These are phyloP conservation scores for Gonium pectorale DNA, from an alignment of 139 green algal species.

Conservation along the genomic window DNA sequence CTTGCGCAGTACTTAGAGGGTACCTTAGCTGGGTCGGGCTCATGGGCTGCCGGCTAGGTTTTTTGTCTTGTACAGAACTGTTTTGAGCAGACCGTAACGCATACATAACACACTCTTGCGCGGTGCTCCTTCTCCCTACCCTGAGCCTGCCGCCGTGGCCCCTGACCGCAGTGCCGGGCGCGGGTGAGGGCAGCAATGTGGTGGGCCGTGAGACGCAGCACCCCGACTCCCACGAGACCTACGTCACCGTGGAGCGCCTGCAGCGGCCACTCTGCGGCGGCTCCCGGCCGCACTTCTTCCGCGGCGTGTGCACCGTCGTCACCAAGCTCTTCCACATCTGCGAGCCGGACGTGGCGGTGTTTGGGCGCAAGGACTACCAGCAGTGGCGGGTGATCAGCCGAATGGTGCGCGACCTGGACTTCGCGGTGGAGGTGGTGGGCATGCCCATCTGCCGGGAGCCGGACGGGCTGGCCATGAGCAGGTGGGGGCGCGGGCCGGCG, in stretches of 20 bases:
- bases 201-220: conserved; percentile 64
- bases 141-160: too few relatives aligned
- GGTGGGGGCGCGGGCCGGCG: conserved; percentile 48
- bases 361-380: conserved; percentile 98
- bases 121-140: too few relatives aligned
- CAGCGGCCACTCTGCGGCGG: conserved; percentile 87
- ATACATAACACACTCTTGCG: too few relatives aligned
- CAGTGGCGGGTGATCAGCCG: conserved; percentile 90
- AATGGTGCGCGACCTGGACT: conserved; percentile 94
- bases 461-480: conserved; percentile 97
- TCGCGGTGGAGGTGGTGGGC: conserved; percentile 91
- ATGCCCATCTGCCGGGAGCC: conserved; percentile 86
- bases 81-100: too few relatives aligned
- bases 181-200: conserved; percentile 63
- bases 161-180: conserved; percentile 46
- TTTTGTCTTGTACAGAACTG: too few relatives aligned
- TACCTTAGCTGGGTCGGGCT: too few relatives aligned
- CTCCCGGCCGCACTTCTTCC: conserved; percentile 95
- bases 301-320: conserved; percentile 96
- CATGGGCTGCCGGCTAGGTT: too few relatives aligned
- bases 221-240: conserved; percentile 84
- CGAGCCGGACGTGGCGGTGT: conserved; percentile 95
- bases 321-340: conserved; percentile 98
- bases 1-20: too few relatives aligned
- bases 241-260: conserved; percentile 83